phyloP scores from a whole-genome alignment of 78 protist species.

The Tieghemostelium lacteum region DNA sequence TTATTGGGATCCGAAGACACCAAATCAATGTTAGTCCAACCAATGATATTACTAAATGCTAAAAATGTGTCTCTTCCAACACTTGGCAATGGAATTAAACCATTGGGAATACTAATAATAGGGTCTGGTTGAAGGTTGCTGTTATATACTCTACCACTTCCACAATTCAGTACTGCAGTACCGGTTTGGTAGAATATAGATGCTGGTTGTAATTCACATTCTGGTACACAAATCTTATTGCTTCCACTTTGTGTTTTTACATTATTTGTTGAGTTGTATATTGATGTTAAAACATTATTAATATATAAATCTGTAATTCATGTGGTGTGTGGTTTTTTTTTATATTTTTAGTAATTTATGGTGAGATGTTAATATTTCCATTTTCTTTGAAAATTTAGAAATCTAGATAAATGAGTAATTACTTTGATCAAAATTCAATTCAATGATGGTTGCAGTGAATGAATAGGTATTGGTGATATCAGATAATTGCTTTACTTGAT shows the following conservation, averaged over 20 bases:
- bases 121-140: background rate
- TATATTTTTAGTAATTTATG: background rate
- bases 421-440: background rate
- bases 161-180: background rate
- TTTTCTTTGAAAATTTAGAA: no score
- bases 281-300: background rate
- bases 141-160: background rate
- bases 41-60: background rate
- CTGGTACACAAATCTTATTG: background rate
- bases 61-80: background rate
- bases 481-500: background rate
- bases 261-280: background rate
- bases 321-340: no score
- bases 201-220: background rate
- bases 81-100: background rate
- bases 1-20: background rate
- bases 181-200: background rate
- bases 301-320: background rate
- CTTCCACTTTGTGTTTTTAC: background rate
- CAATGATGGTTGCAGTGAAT: background rate
- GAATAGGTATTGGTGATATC: conserved; percentile 1
- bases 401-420: no score
- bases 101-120: background rate
- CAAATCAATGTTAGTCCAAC: background rate
- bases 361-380: background rate